Evolutionary conservation across 177 flowering plant genomes (phyloP), one percentile per base, ranked within the genome.

Genomic region (Vitis hybrid): DNA sequence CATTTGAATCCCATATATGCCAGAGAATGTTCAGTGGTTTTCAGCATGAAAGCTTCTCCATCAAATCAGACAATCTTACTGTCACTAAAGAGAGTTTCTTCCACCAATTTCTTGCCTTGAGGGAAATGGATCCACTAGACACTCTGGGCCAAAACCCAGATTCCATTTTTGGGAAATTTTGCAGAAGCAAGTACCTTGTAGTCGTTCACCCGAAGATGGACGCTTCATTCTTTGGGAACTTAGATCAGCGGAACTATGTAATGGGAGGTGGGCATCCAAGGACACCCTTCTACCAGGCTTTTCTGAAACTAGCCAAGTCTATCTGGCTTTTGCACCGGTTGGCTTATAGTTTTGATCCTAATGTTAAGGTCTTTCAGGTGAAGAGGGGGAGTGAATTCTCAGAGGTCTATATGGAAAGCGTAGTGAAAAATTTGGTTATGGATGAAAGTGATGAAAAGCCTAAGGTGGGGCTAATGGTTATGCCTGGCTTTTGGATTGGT

Each of bases 191-290:
- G 76, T 95, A 93, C 78, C 76, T 93, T 17, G 72, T 71, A 2
- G 87, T 90, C 14, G 86, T 93, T 73, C 98, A 93, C 57, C 92
- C 87, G 9, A 91, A 91, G 75, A 95, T 95, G 99, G 99, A 96
- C 77, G 86, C 91, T 57, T 90, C 98, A 0, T 92, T 96, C 77
- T 94, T 92, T 66, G 94, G 94, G 54, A 94, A 91, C 76, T 81
- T 92, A 69, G 99, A 94, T 78, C 97, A 94, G 68, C 66, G 95
- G 66, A 91, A 91, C 66, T 84, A 82, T 72, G 83, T 96, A 3
- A 68, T 67, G 74, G 84, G 91, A 17, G 97, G 97, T 20, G 92
- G 95, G 63, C 98, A 96, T 74, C 98, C 98, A 51, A 83, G 98
- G 76, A 92, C 97, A 44, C 89, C 97, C 14, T 94, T 96, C 75